These are phyloP conservation scores for Candolleomyces eurysporus DNA, from an alignment of 768 basidiomycete species.

Conservation along the genomic window DNA sequence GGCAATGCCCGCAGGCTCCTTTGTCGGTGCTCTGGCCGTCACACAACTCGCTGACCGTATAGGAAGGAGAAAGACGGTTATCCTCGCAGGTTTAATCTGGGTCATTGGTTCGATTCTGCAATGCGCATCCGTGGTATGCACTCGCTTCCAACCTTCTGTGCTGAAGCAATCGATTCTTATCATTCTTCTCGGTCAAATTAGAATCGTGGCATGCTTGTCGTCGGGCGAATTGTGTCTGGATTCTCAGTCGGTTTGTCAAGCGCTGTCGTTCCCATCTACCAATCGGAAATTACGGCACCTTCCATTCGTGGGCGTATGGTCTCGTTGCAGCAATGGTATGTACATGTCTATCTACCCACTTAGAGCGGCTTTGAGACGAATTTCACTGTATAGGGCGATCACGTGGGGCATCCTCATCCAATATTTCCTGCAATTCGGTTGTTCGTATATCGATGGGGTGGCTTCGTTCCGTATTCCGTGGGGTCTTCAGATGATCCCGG, in stretches of 20 bases:
- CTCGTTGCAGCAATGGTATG: conserved; percentile 70
- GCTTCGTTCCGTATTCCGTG: conserved; percentile 81
- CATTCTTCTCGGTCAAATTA: conserved; percentile 17
- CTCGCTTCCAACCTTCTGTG: not conserved
- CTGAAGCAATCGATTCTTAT: not conserved
- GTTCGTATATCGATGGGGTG: conserved; percentile 65
- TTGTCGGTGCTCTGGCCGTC: conserved; percentile 63
- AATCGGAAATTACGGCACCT: conserved; percentile 72
- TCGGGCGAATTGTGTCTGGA: conserved; percentile 66
- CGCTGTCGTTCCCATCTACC: conserved; percentile 70
- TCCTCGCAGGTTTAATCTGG: conserved; percentile 68
- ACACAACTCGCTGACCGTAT: conserved; percentile 61
- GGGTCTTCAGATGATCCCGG: conserved; percentile 80
- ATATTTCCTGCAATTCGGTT: conserved; percentile 75
- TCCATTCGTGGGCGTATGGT: conserved; percentile 73
- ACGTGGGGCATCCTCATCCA: conserved; percentile 79
- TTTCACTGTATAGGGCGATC: conserved; percentile 41
- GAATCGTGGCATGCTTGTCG: conserved; percentile 76
- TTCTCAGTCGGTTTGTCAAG: conserved; percentile 66
- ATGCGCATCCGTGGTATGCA: conserved; percentile 49
- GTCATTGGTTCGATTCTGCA: conserved; percentile 72
- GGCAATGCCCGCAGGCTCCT: conserved; percentile 74
- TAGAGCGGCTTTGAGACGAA: not conserved
- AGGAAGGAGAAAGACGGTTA: conserved; percentile 66
- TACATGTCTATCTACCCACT: not conserved